phyloP scores from a whole-genome alignment of 441 rosid species.

The Omphalea diandra region DNA sequence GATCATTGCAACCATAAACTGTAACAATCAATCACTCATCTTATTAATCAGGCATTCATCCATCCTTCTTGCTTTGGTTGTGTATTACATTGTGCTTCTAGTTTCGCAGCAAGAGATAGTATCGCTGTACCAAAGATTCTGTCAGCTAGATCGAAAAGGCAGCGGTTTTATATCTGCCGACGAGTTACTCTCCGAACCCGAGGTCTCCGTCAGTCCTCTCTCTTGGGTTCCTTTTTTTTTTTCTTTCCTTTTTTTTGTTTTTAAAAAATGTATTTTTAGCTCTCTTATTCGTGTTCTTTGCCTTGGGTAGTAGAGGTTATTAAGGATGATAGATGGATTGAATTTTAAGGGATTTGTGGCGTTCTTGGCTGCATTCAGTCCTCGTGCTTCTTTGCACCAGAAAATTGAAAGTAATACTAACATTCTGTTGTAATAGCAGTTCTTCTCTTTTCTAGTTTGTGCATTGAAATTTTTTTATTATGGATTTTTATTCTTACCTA shows the following conservation, averaged over 20 bases:
- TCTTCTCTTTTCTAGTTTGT: background rate
- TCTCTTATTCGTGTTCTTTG: background rate
- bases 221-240: slow-evolving; percentile 57
- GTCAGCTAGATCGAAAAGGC: slow-evolving; percentile 89
- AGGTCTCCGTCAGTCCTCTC: slow-evolving; percentile 96
- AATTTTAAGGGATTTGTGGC: slow-evolving; percentile 97
- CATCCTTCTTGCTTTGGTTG: no score
- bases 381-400: slow-evolving; percentile 63
- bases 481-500: slow-evolving; percentile 4
- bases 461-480: slow-evolving; percentile 8
- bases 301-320: slow-evolving; percentile 56
- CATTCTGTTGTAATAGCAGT: slow-evolving; percentile 41
- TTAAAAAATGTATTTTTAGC: background rate
- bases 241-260: background rate
- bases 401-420: no score
- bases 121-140: slow-evolving; percentile 83
- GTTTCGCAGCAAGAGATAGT: slow-evolving; percentile 96
- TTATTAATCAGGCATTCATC: slow-evolving; percentile 7
- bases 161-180: slow-evolving; percentile 89
- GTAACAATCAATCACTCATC: slow-evolving; percentile 33
- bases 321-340: slow-evolving; percentile 92
- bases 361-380: slow-evolving; percentile 93
- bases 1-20: slow-evolving; percentile 64
- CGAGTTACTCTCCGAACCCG: slow-evolving; percentile 93
- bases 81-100: no score